Conservation (phyloP, 441 rosid species). For the Gossypium davidsonii region DNA sequence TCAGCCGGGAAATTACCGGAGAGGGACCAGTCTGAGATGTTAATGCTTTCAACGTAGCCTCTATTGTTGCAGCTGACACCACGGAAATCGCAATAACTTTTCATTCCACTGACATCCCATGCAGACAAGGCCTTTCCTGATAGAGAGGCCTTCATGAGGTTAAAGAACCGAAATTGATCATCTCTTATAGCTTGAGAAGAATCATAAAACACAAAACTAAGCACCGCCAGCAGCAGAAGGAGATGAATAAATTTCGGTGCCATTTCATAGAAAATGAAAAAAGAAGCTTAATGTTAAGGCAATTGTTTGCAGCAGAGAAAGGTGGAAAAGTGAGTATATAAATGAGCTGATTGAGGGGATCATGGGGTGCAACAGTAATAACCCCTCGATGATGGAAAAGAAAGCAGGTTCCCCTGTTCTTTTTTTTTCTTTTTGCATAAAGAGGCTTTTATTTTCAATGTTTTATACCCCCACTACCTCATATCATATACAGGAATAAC, state of each 20-base stretch:
- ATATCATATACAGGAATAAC: slow-evolving; percentile 26
- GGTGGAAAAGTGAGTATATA: slow-evolving; percentile 36
- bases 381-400: slow-evolving; percentile 22
- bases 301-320: slow-evolving; percentile 38
- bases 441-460: slow-evolving; percentile 46
- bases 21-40: slow-evolving; percentile 51
- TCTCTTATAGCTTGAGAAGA: slow-evolving; percentile 18
- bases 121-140: slow-evolving; percentile 47
- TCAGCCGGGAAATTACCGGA: slow-evolving; percentile 57
- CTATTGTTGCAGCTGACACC: slow-evolving; percentile 58
- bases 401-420: slow-evolving; percentile 30
- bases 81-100: slow-evolving; percentile 49
- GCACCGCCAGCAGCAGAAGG: slow-evolving; percentile 17
- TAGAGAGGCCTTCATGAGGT: slow-evolving; percentile 48
- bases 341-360: slow-evolving; percentile 35
- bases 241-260: slow-evolving; percentile 24
- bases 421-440: slow-evolving; percentile 27
- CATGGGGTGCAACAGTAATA: slow-evolving; percentile 33
- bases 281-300: background rate
- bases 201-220: slow-evolving; percentile 16
- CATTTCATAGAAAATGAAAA: slow-evolving; percentile 20
- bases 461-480: slow-evolving; percentile 62
- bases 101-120: slow-evolving; percentile 47
- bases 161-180: slow-evolving; percentile 59
- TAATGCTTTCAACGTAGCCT: slow-evolving; percentile 55